phyloP scores from a whole-genome alignment of 177 flowering plant genomes.

The Telopea speciosissima region DNA sequence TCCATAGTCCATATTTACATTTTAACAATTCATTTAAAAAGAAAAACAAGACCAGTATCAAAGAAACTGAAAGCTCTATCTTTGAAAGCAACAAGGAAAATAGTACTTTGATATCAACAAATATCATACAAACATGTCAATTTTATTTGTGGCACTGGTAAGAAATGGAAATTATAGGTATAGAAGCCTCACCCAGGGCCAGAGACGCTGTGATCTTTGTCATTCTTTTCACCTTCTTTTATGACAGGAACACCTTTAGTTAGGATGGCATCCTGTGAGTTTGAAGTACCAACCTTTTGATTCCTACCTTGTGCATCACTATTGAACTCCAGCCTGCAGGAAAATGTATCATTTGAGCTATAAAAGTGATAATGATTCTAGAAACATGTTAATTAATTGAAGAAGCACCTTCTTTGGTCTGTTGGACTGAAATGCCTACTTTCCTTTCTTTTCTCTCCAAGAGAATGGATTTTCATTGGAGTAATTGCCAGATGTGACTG shows the following conservation, averaged over 20 bases:
- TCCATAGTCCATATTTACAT: background rate
- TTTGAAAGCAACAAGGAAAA: too few species aligned
- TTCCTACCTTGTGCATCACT: conserved; percentile 21
- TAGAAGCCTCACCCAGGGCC: conserved; percentile 24
- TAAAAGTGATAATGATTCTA: conserved; percentile 1
- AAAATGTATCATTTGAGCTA: conserved; percentile 1
- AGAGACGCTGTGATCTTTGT: conserved; percentile 5
- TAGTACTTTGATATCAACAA: background rate
- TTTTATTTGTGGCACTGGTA: background rate
- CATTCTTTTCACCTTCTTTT: conserved; percentile 17
- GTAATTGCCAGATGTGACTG: conserved; percentile 11
- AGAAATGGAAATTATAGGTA: background rate
- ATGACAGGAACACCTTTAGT: conserved; percentile 14
- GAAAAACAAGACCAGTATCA: background rate
- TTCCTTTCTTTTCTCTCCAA: conserved; percentile 16
- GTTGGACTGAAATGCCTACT: conserved; percentile 9
- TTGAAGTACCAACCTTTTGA: conserved; percentile 18
- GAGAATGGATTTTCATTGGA: conserved; percentile 8
- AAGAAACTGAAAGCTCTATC: background rate
- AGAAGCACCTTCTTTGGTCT: conserved; percentile 24
- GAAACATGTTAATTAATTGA: conserved; percentile 1
- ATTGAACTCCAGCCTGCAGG: conserved; percentile 21
- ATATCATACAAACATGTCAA: background rate
- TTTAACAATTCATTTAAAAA: background rate
- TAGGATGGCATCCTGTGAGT: conserved; percentile 13